Evolutionary conservation across 2,329 filamentous ascomycete genomes (phyloP).

Genomic region (Sclerotinia minor): DNA sequence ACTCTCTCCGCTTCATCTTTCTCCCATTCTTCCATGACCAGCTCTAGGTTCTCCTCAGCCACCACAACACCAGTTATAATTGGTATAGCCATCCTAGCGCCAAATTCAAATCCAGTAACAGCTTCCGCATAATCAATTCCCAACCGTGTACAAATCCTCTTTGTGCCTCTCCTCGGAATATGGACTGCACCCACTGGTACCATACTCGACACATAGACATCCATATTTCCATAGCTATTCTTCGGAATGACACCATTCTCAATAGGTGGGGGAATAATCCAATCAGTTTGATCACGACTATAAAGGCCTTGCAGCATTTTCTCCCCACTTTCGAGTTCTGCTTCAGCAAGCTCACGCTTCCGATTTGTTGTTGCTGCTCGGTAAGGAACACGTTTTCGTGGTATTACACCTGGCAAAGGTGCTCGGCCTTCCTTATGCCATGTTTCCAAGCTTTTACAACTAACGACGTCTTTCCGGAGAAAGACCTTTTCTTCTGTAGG

Average conservation of each 20-base stretch:
- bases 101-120: slow-evolving; percentile 95
- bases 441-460: slow-evolving; percentile 88
- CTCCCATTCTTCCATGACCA: slow-evolving; percentile 75
- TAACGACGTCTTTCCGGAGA: slow-evolving; percentile 73
- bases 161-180: slow-evolving; percentile 74
- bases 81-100: slow-evolving; percentile 88
- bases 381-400: slow-evolving; percentile 84
- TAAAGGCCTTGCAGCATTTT: slow-evolving; percentile 88
- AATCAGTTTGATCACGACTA: slow-evolving; percentile 82
- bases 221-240: slow-evolving; percentile 94
- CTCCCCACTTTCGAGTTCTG: slow-evolving; percentile 70
- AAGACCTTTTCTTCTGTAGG: slow-evolving; percentile 81
- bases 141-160: slow-evolving; percentile 78
- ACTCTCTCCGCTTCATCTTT: slow-evolving; percentile 73
- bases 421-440: slow-evolving; percentile 96
- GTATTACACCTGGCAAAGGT: slow-evolving; percentile 66
- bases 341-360: slow-evolving; percentile 85
- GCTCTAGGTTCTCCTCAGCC: slow-evolving; percentile 73
- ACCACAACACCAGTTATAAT: slow-evolving; percentile 89
- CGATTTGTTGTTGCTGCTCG: slow-evolving; percentile 86
- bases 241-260: slow-evolving; percentile 84
- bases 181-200: slow-evolving; percentile 82
- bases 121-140: slow-evolving; percentile 90
- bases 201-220: slow-evolving; percentile 93
- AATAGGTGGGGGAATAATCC: slow-evolving; percentile 90